Base-by-base conservation (phyloP, 192 early-diverging fungal genomes). In the Entophlyctis luteolus region DNA sequence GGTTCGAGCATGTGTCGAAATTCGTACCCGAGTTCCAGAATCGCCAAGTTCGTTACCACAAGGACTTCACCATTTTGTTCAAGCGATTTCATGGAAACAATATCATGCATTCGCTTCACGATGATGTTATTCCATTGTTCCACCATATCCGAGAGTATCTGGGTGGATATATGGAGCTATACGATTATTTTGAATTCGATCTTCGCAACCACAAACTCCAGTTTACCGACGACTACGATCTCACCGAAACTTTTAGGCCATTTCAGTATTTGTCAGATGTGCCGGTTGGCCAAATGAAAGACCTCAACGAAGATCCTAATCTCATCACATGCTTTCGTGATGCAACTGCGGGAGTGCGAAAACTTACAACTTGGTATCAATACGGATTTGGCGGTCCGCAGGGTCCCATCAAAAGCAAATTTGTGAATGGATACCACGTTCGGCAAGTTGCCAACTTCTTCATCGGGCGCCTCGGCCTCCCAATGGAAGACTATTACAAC, bases 21-120 rank as follows among this genome's bases (percentile, higher is more conserved):
- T 81, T 71, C 62, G 47, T 59, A 8, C 67, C 70, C 1, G 38
- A 62, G 18, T 69, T 77, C 20, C 53, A 62, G 32, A 81, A 82
- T 37, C 46, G 79, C 5, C 5, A 27, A 1, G 76, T 82, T 16
- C 72, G 81, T 18, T 82, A 80, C 68, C 71, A 75, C 42, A 72
- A 62, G 20, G 58, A 65, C 23, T 46, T 65, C 34, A 75, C 81
- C 60, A 75, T 82, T 70, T 66, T 78, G 6, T 62, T 72, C 46
- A 60, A 59, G 39, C 65, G 81, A 34, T 59, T 79, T 23, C 78
- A 82, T 57, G 79, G 73, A 22, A 23, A 35, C 35, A 82, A 82
- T 68, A 82, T 82, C 55, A 82, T 82, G 81, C 81, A 82, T 55
- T 78, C 69, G 47, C 55, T 82, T 20, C 81, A 82, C 53, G 81